A percentile compares a stretch with the other conserved stretches of the same genome.
Conservation (phyloP, 163 green algal species). For the Chloromonas sp. region DNA sequence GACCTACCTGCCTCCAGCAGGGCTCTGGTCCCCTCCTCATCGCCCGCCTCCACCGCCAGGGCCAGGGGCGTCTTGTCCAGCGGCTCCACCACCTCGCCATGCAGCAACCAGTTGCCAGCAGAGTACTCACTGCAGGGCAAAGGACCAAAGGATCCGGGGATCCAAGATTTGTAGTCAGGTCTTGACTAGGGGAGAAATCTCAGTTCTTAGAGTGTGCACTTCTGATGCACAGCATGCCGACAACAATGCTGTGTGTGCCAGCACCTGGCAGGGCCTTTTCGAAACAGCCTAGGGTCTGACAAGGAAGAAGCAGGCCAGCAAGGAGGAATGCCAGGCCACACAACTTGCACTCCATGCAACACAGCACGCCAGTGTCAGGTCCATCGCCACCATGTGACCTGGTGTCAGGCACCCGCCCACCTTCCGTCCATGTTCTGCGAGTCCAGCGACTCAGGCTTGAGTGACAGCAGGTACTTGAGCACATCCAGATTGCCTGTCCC, state of each 20-base stretch:
- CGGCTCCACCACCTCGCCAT: constrained; percentile 36
- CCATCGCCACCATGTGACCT: no score
- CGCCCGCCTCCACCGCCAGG: constrained; percentile 25
- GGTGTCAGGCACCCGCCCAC: neutral
- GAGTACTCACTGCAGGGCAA: constrained; percentile 30
- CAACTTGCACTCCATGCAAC: no score
- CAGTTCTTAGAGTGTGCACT: no score
- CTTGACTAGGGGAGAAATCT: no score
- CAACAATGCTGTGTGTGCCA: no score
- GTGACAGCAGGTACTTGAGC: constrained; percentile 22
- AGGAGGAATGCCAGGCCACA: no score
- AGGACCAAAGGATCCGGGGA: neutral
- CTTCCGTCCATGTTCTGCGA: constrained; percentile 25
- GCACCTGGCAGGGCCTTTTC: no score
- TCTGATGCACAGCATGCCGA: no score
- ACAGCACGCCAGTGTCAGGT: no score
- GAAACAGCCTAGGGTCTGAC: no score
- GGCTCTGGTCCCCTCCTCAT: constrained; percentile 21
- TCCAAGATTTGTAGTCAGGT: neutral
- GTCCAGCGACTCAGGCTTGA: constrained; percentile 18
- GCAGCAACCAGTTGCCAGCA: constrained; percentile 33
- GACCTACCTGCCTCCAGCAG: constrained; percentile 37
- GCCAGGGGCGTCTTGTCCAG: constrained; percentile 45
- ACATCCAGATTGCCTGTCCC: constrained; percentile 25
- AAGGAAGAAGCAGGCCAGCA: no score